phyloP scores from a whole-genome alignment of 257 asterid genomes.

The Solanum pinnatisectum region DNA sequence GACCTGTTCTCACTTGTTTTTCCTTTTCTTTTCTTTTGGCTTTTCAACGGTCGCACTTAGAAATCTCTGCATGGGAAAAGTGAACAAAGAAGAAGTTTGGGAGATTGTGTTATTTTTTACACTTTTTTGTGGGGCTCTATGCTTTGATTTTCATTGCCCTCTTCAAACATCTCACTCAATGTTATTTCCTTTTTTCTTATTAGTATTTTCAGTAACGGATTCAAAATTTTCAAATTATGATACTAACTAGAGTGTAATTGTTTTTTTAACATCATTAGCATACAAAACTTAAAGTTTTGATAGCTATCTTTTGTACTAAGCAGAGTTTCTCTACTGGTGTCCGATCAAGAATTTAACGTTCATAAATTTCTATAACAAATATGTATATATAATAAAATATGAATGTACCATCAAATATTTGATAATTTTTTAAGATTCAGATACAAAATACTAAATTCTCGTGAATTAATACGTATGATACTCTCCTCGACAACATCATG shows the following conservation, averaged over 20 bases:
- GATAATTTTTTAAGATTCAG: rapidly evolving
- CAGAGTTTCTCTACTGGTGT: neutral
- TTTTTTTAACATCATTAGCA: no score
- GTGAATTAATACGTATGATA: neutral
- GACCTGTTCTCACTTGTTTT: neutral
- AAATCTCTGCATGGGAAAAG: neutral
- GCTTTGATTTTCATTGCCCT: neutral
- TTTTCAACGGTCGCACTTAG: neutral
- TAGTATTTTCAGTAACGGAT: neutral
- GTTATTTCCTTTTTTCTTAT: neutral
- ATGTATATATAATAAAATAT: neutral
- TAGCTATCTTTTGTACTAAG: neutral
- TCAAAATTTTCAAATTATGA: no score
- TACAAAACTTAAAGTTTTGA: no score
- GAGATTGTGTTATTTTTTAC: neutral
- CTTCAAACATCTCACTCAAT: neutral
- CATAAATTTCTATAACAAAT: neutral
- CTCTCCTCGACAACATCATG: neutral
- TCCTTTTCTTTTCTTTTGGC: neutral
- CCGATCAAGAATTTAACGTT: neutral
- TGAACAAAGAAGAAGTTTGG: neutral
- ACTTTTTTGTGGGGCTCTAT: conserved; percentile 13
- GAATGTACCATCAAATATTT: neutral
- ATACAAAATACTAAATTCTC: neutral
- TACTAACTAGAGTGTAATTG: no score